A percentile compares a stretch with the other conserved stretches of the same genome.
These are phyloP conservation scores for Colletotrichum nymphaeae DNA, from an alignment of 2,329 filamentous ascomycete species.

Conservation along the genomic window DNA sequence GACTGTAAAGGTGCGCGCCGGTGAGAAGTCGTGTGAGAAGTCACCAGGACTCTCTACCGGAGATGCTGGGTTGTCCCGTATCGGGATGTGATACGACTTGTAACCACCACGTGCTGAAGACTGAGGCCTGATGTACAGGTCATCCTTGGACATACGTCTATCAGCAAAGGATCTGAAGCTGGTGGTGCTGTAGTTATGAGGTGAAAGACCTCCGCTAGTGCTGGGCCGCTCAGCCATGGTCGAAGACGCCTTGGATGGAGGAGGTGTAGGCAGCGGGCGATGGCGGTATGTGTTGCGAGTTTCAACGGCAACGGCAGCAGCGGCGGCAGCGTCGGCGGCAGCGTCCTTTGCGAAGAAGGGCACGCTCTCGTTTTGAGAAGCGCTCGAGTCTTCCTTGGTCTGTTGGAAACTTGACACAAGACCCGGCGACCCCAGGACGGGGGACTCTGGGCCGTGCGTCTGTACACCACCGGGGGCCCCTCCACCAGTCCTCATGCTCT, in stretches of 20 bases:
- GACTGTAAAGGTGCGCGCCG: slow-evolving; percentile 47
- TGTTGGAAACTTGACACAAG: slow-evolving; percentile 51
- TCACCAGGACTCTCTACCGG: slow-evolving; percentile 53
- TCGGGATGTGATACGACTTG: slow-evolving; percentile 53
- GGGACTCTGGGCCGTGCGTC: slow-evolving; percentile 39
- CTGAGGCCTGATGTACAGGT: slow-evolving; percentile 48
- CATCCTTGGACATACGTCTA: slow-evolving; percentile 59
- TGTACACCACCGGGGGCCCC: slow-evolving; percentile 34
- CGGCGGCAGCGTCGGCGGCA: slow-evolving; percentile 45
- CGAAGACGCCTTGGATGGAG: slow-evolving; percentile 32
- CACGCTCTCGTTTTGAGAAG: slow-evolving; percentile 46
- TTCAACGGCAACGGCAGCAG: slow-evolving; percentile 42
- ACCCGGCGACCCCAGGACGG: slow-evolving; percentile 40
- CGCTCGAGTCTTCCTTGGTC: slow-evolving; percentile 42
- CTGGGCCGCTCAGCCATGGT: slow-evolving; percentile 51
- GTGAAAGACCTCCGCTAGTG: slow-evolving; percentile 51
- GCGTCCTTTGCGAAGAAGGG: slow-evolving; percentile 41
- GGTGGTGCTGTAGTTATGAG: slow-evolving; percentile 40
- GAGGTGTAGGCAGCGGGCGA: slow-evolving; percentile 39
- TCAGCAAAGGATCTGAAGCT: slow-evolving; percentile 45
- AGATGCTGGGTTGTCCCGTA: slow-evolving; percentile 55
- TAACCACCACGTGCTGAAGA: slow-evolving; percentile 46
- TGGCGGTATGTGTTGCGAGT: slow-evolving; percentile 38
- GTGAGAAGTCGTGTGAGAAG: slow-evolving; percentile 45
- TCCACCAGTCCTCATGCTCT: slow-evolving; percentile 39